Evolutionary conservation across 305 asterid species (phyloP), one percentile per base, ranked within the genome.

Genomic region (Fraxinus greggii): DNA sequence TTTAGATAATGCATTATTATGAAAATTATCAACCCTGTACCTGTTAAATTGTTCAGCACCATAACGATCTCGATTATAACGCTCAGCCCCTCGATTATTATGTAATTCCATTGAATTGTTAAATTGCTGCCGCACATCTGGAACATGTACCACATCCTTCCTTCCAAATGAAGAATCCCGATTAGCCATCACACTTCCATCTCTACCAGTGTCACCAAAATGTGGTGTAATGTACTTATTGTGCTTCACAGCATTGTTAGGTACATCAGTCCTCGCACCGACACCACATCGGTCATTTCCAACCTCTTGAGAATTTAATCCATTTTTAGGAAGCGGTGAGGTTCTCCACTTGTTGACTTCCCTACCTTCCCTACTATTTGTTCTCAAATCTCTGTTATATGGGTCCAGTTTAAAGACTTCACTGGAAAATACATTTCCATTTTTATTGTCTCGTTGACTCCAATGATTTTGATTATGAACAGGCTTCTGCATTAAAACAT

Each of bases 301-400:
- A 78, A 80, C 72, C 54, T 83, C 92, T 82, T 80, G 88, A 80
- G 82, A 80, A 83, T 77, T 84, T 72, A 76, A 81, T 69, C 88
- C 90, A 77, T 88, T 95, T 82, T 88, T 88, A 12, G 91, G 83
- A 83, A 76, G 73, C 21, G 90, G 77, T 51, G 92, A 83, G 82
- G 86, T 85, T 87, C 94, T 89, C 97, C 97, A 91, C 84, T 79
- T 85, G 83, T 81, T 90, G 42, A 85, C 88, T 80, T 93, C 95
- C 84, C 86, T 83, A 70, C 92, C 92, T 82, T 93, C 97, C 86
- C 88, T 81, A 82, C 93, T 89, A 81, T 89, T 82, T 76, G 81
- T 85, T 83, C 94, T 82, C 74, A 72, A 28, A 79, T 91, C 92
- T 83, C 93, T 88, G 84, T 85, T 87, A 81, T 86, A 88, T 2